Base-by-base conservation (phyloP, 306 rosid species). In the Quercus gilva region DNA sequence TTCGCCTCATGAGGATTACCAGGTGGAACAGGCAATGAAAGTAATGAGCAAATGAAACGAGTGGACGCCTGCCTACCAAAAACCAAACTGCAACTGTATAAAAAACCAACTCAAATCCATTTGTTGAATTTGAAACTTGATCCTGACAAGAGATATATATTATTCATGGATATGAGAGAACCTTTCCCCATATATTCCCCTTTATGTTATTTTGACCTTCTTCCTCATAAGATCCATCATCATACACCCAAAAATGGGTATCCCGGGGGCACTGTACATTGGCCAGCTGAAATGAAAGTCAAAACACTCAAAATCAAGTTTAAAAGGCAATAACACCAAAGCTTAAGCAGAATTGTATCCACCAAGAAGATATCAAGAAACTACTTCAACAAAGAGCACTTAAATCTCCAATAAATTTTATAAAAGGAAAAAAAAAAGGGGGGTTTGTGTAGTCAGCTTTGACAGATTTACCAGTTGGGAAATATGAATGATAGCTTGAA, bases 161-260 rank as follows among this genome's bases (percentile, higher is more conserved):
- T 23, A 58, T 70, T 69, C 83, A 85, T 73, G 55, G 96, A 81
- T 80, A 84, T 85, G 97, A 93, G 79, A 91, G 94, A 90, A 91
- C 98, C 98, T 93, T 93, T 91, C 93, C 98, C 98, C 98, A 93
- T 85, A 93, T 91, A 81, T 93, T 91, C 31, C 98, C 98, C 58
- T 86, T 91, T n/a, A 93, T 93, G 87, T 93, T 93, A 83, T 93
- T 93, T 84, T 93, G 98, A 73, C 98, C 98, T 90, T 93, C 98
- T 86, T 93, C 98, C 89, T 93, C 98, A 43, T 93, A 93, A 43
- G 97, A 86, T 49, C 98, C 98, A 85, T 93, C 98, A 18, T 93
- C 98, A 81, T 93, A 93, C 82, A 93, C 92, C 98, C 97, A 93
- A 84, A 93, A 93, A 87, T 93, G 98, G 82, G 97, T 93, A 74